Evolutionary conservation across 1,284 basidiomycete species (phyloP).

Genomic region (Apiotrichum laibachii): DNA sequence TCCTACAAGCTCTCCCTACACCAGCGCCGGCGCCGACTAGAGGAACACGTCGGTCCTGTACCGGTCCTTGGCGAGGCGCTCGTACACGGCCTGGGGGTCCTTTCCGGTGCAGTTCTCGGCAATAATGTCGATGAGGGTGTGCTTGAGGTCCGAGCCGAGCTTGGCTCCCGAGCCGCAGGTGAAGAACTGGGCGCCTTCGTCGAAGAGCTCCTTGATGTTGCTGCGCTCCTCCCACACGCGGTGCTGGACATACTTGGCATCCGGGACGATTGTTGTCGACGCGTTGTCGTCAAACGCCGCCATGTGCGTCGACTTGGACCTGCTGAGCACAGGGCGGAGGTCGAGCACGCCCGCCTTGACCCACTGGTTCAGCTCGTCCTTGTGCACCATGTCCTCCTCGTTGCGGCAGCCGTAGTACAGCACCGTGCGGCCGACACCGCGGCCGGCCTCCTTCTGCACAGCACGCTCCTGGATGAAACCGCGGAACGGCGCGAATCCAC

Average conservation of each 20-base stretch:
- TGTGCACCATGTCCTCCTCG: constrained; percentile 55
- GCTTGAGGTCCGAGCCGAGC: constrained; percentile 16
- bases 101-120: background rate
- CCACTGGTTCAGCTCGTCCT: constrained; percentile 56
- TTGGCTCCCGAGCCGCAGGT: constrained; percentile 53
- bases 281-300: constrained; percentile 3
- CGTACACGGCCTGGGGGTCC: constrained; percentile 4
- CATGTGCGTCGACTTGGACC: constrained; percentile 18
- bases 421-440: constrained; percentile 54
- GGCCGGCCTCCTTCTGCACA: constrained; percentile 55
- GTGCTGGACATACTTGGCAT: constrained; percentile 35
- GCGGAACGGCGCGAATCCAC: constrained; percentile 58
- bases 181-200: constrained; percentile 55
- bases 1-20: background rate
- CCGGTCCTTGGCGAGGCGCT: constrained; percentile 5
- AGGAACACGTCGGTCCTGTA: constrained; percentile 16
- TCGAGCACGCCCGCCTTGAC: constrained; percentile 54
- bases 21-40: background rate
- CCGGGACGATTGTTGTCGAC: background rate
- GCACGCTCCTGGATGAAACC: constrained; percentile 60
- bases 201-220: constrained; percentile 48
- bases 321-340: constrained; percentile 57
- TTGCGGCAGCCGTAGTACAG: constrained; percentile 57
- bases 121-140: constrained; percentile 19
- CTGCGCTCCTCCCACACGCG: constrained; percentile 56